Percentiles rank a stretch among this genome's conserved stretches.
These are phyloP conservation scores for Fonsecaea nubica DNA, from an alignment of 2,329 filamentous ascomycete genomes.

Conservation along the genomic window DNA sequence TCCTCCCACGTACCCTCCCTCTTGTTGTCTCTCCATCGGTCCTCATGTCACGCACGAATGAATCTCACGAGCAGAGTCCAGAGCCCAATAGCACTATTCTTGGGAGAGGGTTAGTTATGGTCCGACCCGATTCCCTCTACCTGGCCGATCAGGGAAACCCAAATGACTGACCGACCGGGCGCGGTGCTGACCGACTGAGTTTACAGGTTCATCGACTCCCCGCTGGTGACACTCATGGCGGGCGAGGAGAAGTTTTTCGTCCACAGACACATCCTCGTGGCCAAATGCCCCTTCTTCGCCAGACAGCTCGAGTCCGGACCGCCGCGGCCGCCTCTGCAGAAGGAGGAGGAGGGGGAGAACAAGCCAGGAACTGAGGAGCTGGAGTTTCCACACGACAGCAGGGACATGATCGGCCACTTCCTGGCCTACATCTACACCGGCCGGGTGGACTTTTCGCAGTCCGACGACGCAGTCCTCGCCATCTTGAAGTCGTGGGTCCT, in stretches of 20 bases:
- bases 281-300: constrained; percentile 19
- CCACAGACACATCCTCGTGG: constrained; percentile 13
- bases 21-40: background rate
- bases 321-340: no score
- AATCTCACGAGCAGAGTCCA: no score
- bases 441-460: background rate
- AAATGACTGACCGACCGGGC: no score
- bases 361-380: constrained; percentile 11
- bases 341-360: no score
- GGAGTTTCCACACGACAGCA: constrained; percentile 17
- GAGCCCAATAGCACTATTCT: no score
- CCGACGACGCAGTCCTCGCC: background rate
- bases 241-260: constrained; percentile 9
- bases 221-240: constrained; percentile 16
- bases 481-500: constrained; percentile 22
- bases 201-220: constrained; percentile 3
- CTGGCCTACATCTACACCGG: constrained; percentile 21
- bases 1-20: background rate
- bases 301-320: constrained; percentile 14
- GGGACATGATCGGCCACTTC: constrained; percentile 13
- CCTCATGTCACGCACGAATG: no score
- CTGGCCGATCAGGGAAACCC: no score
- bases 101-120: no score
- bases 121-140: no score
- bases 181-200: no score